Evolutionary conservation across 495 filamentous ascomycete species (phyloP).

Genomic region (Podospora pseudopauciseta): DNA sequence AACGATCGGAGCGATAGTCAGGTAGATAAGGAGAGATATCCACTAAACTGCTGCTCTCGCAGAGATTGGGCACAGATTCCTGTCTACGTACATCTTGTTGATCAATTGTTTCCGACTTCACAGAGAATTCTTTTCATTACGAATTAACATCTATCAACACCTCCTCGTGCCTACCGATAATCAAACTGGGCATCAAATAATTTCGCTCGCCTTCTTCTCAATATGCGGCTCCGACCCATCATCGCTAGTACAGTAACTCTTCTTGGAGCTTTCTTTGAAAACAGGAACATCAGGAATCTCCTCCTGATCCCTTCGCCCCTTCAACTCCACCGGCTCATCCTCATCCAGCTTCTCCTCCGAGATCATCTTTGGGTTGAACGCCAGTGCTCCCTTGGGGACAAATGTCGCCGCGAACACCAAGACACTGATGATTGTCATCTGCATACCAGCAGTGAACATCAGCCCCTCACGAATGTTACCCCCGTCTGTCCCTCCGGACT

Average conservation of each 20-base stretch:
- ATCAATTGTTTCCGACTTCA: no score
- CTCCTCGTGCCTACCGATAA: background rate
- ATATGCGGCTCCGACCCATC: conserved; percentile 15
- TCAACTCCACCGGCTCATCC: conserved; percentile 11
- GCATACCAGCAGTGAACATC: conserved; percentile 37
- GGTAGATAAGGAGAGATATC: no score
- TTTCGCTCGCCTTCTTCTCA: conserved; percentile 18
- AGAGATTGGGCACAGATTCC: no score
- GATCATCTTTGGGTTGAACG: conserved; percentile 40
- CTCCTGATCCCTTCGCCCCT: conserved; percentile 2
- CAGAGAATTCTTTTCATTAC: no score
- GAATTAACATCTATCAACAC: no score
- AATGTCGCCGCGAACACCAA: conserved; percentile 39
- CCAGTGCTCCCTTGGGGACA: conserved; percentile 35
- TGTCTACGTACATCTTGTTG: no score
- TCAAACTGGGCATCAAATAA: background rate
- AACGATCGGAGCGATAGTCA: no score
- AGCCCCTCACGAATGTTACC: conserved; percentile 25
- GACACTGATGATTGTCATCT: conserved; percentile 38
- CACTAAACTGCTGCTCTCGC: no score
- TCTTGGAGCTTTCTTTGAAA: conserved; percentile 13
- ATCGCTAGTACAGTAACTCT: conserved; percentile 19
- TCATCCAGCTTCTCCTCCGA: conserved; percentile 33
- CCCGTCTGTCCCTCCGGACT: conserved; percentile 22
- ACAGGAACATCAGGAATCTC: background rate